Base-by-base conservation (phyloP, 176 grass and related monocot genomes). In the Avena insularis region DNA sequence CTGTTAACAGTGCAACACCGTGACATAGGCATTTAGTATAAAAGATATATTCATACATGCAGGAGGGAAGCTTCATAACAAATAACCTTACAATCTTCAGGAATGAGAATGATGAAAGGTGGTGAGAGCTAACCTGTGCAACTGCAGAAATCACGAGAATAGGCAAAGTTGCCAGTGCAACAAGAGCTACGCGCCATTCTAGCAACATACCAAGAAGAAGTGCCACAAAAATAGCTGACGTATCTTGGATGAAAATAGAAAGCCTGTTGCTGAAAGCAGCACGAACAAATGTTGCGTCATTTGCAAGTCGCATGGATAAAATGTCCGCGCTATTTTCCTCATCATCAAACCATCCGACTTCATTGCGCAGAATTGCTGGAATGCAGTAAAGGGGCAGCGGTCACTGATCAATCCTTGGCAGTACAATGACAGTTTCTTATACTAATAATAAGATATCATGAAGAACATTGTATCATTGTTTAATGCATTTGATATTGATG, bases 261-360 rank as follows among this genome's bases (percentile, higher is more conserved):
- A 99, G 92, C 45, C 94, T 91, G 74, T 99, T 99, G 73, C 97
- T 99, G 77, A 99, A 99, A 67, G 97, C 90, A 88, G 97, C 97
- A 67, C 97, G 94, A 43, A 96, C 97, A 82, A 96, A 99, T 48
- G 94, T 99, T 13, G 94, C 97, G 83, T 99, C 97, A 91, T 96
- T 99, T 76, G 94, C 97, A 12, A 96, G 86, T 79, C 92, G 92
- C 97, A 94, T 96, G 48, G 94, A 99, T 72, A 99, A 89, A 68
- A 90, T 90, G 78, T 99, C 97, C 0, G 92, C 92, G 31, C 92
- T 99, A 60, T 94, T 99, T 77, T 99, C 97, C 85, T 99, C 97
- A 4, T 96, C 94, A 65, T 99, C 94, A 90, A 99, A 99, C 97
- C 97, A 99, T 49, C 97, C 97, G 82, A 94, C 92, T 94, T 99